These are phyloP conservation scores for Leccinum longicurvipes DNA, from an alignment of 768 basidiomycete genomes.

Conservation along the genomic window DNA sequence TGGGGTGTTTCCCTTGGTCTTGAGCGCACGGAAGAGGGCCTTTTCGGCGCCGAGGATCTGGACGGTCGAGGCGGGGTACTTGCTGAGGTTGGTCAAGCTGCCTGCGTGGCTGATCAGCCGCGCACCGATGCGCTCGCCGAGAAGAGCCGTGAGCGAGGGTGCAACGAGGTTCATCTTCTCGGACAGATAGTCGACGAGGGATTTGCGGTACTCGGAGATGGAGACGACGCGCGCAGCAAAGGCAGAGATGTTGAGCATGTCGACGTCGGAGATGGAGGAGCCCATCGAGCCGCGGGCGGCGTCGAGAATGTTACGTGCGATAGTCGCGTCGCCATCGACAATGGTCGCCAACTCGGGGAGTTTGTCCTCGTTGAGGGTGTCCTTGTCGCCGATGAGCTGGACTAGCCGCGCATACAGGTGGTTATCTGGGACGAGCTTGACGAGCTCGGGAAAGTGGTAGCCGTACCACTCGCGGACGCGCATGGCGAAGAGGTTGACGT, in stretches of 20 bases:
- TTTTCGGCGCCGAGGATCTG: conserved; percentile 99
- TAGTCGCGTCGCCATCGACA: conserved; percentile 77
- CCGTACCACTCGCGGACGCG: conserved; percentile 99
- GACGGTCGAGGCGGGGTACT: conserved; percentile 97
- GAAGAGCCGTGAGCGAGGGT: conserved; percentile 84
- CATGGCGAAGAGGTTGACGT: conserved; percentile 99
- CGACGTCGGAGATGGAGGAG: conserved; percentile 83
- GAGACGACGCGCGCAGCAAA: conserved; percentile 91
- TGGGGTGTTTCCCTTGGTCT: conserved; percentile 98
- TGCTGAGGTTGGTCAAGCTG: conserved; percentile 93
- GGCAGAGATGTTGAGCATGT: conserved; percentile 92
- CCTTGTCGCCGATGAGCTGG: conserved; percentile 88
- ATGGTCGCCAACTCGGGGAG: conserved; percentile 75
- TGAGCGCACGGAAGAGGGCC: conserved; percentile 93
- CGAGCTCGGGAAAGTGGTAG: conserved; percentile 97
- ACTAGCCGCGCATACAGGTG: conserved; percentile 86
- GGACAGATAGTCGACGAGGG: conserved; percentile 76
- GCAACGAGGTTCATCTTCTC: conserved; percentile 99
- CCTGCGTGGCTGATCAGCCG: conserved; percentile 94
- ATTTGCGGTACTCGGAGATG: conserved; percentile 91
- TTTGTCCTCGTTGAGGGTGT: conserved; percentile 71
- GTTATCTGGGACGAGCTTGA: conserved; percentile 91
- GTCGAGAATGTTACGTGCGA: conserved; percentile 92
- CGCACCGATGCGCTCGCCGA: conserved; percentile 91
- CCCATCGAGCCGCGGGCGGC: conserved; percentile 95